A percentile compares a stretch with the other conserved stretches of the same genome.
Evolutionary conservation across 2,329 filamentous ascomycete species (phyloP).

Genomic region (Trichophyton equinum): DNA sequence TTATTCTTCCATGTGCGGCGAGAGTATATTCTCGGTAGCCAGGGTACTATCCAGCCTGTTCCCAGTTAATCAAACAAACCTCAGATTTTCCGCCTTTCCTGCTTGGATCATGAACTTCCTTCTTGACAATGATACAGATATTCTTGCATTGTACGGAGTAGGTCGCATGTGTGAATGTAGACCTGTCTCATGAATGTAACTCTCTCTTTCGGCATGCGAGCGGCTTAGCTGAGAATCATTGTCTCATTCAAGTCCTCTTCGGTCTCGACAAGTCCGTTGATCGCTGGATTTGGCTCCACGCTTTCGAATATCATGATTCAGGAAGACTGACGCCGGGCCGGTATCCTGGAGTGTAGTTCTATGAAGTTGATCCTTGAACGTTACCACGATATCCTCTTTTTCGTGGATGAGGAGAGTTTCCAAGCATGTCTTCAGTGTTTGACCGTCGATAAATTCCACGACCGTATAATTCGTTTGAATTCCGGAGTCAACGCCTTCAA

Average conservation of each 20-base stretch:
- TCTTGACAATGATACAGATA: constrained; percentile 15
- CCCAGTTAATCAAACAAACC: constrained; percentile 30
- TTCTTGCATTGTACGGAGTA: constrained; percentile 20
- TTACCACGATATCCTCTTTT: constrained; percentile 16
- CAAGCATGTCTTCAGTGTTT: constrained; percentile 17
- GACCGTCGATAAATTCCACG: constrained; percentile 21
- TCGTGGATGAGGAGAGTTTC: constrained; percentile 13
- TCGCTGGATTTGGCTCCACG: constrained; percentile 14
- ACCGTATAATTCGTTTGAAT: constrained; percentile 18
- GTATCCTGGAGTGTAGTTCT: constrained; percentile 19
- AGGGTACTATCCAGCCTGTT: constrained; percentile 29
- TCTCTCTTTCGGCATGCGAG: constrained; percentile 13
- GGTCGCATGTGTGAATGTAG: constrained; percentile 23
- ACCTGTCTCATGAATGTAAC: constrained; percentile 18
- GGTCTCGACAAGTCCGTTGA: constrained; percentile 21
- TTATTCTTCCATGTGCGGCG: constrained; percentile 26
- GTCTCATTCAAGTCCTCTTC: constrained; percentile 20
- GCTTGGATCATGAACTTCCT: neutral
- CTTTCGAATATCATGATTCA: constrained; percentile 22
- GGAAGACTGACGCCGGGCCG: constrained; percentile 16
- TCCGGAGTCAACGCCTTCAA: constrained; percentile 1
- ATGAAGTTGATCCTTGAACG: constrained; percentile 15
- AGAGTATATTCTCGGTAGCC: constrained; percentile 26
- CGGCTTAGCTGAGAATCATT: constrained; percentile 18
- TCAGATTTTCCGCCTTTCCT: constrained; percentile 8